Base-by-base conservation (phyloP, 2,329 filamentous ascomycete species). In the Ophiosphaerella herpotricha region DNA sequence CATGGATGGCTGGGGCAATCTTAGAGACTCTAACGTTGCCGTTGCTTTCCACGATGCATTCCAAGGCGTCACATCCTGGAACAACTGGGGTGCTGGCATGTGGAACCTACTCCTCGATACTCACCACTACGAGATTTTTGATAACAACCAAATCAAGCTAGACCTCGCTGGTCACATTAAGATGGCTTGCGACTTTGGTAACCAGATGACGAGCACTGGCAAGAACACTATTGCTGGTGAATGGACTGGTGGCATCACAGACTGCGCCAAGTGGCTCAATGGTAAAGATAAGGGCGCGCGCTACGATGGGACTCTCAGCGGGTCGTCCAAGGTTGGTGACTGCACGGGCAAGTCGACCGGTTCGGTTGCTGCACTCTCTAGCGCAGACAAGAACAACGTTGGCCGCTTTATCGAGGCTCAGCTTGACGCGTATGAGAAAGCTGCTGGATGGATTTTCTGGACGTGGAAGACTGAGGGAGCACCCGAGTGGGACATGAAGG, bases 391-490 rank as follows among this genome's bases (percentile, higher is more conserved):
- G 63, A 58, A 62, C 45, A 75, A 78, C 63, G 72, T 79, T 45
- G 64, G 71, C 16, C 65, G 67, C 26, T 79, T 75, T 59, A 78
- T 79, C 57, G 72, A 75, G 55, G 77, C 77, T 7, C 77, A 80
- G 58, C 72, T 80, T 3, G 73, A 76, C 33, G 77, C 74, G 1
- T 80, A 71, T 46, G 78, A 80, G 66, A 77, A 76, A 68, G 76
- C 75, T 4, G 67, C 56, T 2, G 77, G 77, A 1, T 80, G 77
- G 77, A 76, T 79, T 57, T 79, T 78, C 64, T 80, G 78, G 78
- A 77, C 74, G 4, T 79, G 77, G 77, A 78, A 78, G 71, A 79
- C 76, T 1, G 77, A 80, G 60, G 70, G 70, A 21, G 76, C 77
- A 31, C 77, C 77, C 2, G 77, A 79, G 55, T 79, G 77, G 77